Base-by-base conservation (phyloP, 163 green algal genomes). In the Scenedesmus sp. region DNA sequence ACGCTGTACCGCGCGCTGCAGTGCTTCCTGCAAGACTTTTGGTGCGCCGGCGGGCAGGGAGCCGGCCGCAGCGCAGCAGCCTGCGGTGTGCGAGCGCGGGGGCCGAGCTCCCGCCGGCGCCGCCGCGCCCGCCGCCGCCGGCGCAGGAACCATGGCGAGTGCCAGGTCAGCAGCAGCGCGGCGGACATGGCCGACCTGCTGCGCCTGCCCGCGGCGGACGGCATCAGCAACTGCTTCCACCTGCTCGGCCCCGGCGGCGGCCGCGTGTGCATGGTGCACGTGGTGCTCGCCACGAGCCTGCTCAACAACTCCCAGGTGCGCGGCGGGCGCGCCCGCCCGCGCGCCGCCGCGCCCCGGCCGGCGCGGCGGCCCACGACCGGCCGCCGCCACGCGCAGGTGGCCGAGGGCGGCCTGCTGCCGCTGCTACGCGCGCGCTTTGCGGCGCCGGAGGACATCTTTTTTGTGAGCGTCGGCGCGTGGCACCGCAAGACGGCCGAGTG, bases 11-110 rank as follows among this genome's bases (percentile, higher is more conserved):
- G 53, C 3, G 70, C 70, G 1, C 26, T 67, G 36, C 70, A 78
- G n/a, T 78, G 70, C 58, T 78, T 78, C 34, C 44, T 78, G 70
- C 69, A 48, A 36, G 70, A 78, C 29, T 67, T 78, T 10, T 78
- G 70, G 70, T n/a, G n/a, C n/a, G n/a, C n/a, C n/a, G n/a, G n/a
- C n/a, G n/a, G n/a, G n/a, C n/a, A n/a, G n/a, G n/a, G n/a, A n/a
- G n/a, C n/a, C n/a, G n/a, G n/a, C n/a, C n/a, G n/a, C n/a, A n/a
- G 42, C 29, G 24, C 53, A 78, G 20, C 18, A 57, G 2, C n/a
- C n/a, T n/a, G n/a, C n/a, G n/a, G n/a, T n/a, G n/a, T n/a, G n/a
- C n/a, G n/a, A n/a, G n/a, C n/a, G n/a, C n/a, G n/a, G n/a, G n/a
- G n/a, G n/a, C n/a, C n/a, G n/a, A n/a, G n/a, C n/a, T n/a, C n/a